Evolutionary conservation across 768 basidiomycete genomes (phyloP).

Genomic region (Trametes cingulata): DNA sequence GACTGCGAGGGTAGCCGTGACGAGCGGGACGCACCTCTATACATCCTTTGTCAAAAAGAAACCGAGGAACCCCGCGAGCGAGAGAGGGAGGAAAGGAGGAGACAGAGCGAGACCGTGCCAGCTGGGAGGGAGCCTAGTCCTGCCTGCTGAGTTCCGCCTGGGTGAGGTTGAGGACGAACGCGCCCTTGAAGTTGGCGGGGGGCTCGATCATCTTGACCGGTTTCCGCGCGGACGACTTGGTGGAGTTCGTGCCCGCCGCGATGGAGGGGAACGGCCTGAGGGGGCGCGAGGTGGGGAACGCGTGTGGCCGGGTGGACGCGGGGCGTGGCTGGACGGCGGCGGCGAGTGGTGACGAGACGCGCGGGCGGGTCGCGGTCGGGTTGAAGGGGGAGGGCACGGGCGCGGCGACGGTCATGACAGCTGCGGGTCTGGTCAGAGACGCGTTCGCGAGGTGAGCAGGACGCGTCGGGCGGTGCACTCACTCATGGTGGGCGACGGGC

Average conservation of each 20-base stretch:
- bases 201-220: slow-evolving; percentile 79
- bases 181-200: slow-evolving; percentile 66
- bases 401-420: slow-evolving; percentile 27
- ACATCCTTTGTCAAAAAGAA: slow-evolving; percentile 10
- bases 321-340: slow-evolving; percentile 36
- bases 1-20: no score
- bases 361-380: slow-evolving; percentile 24
- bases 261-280: slow-evolving; percentile 78
- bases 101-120: neutral
- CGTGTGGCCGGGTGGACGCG: slow-evolving; percentile 43
- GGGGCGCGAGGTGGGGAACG: slow-evolving; percentile 73
- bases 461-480: slow-evolving; percentile 51
- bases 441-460: slow-evolving; percentile 43
- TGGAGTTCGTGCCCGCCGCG: slow-evolving; percentile 31
- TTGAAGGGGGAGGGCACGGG: slow-evolving; percentile 22
- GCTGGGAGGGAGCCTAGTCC: slow-evolving; percentile 36
- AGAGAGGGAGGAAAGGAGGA: neutral
- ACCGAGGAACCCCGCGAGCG: slow-evolving; percentile 7
- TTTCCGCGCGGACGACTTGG: slow-evolving; percentile 30
- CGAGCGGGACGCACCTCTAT: slow-evolving; percentile 4
- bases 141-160: slow-evolving; percentile 81
- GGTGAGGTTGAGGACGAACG: slow-evolving; percentile 78
- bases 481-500: slow-evolving; percentile 1
- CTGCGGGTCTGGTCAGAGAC: slow-evolving; percentile 10
- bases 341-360: slow-evolving; percentile 67